A percentile compares a stretch with the other conserved stretches of the same genome.
phyloP scores from a whole-genome alignment of 306 rosid genomes.

The Urtica urens region DNA sequence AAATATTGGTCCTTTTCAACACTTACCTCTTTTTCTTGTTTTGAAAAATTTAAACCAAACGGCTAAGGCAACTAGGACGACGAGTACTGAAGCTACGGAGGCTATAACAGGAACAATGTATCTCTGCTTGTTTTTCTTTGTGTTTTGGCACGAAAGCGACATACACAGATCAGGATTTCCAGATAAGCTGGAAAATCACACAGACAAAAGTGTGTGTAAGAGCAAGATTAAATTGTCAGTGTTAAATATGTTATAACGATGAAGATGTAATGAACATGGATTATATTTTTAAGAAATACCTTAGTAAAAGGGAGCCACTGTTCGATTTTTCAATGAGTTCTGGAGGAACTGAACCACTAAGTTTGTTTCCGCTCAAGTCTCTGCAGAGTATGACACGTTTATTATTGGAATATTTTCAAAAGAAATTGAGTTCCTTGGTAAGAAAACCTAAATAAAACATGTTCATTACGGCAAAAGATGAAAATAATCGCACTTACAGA shows the following conservation, averaged over 20 bases:
- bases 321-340: conserved; percentile 15
- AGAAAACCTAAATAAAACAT: neutral
- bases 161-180: conserved; percentile 11
- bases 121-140: conserved; percentile 9
- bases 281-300: conserved; percentile 13
- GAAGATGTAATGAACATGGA: neutral
- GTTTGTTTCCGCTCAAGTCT: conserved; percentile 18
- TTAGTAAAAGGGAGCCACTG: conserved; percentile 15
- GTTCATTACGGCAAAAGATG: neutral
- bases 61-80: conserved; percentile 10
- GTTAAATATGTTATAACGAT: neutral
- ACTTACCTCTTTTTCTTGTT: conserved; percentile 3
- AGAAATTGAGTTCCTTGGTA: neutral
- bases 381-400: conserved; percentile 4
- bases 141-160: conserved; percentile 12
- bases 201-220: neutral
- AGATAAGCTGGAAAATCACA: conserved; percentile 4
- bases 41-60: neutral
- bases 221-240: neutral
- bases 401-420: neutral
- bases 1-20: no score
- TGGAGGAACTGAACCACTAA: conserved; percentile 19
- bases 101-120: conserved; percentile 8
- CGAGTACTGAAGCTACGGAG: neutral
- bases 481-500: conserved; percentile 17